These are phyloP conservation scores for Arachnomyces sp. DNA, from an alignment of 2,329 filamentous ascomycete species.

Conservation along the genomic window DNA sequence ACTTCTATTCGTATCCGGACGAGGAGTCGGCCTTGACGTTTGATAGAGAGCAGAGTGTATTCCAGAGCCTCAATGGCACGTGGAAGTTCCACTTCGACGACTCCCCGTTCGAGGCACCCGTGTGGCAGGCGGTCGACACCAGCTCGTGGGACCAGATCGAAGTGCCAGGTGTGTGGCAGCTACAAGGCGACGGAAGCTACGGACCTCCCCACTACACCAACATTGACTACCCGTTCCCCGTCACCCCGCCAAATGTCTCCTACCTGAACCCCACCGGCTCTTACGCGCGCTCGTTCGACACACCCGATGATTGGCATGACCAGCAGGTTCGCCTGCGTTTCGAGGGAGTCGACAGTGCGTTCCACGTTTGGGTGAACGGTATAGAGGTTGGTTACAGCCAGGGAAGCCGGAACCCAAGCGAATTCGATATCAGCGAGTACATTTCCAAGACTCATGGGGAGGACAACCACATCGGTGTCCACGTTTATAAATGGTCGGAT, in stretches of 20 bases:
- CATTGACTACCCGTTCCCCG: constrained; percentile 55
- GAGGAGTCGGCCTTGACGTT: constrained; percentile 42
- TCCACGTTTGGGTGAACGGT: constrained; percentile 61
- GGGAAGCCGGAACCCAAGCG: constrained; percentile 58
- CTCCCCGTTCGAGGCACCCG: constrained; percentile 38
- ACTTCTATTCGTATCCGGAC: constrained; percentile 47
- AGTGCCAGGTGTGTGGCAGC: constrained; percentile 62
- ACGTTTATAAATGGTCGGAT: constrained; percentile 64
- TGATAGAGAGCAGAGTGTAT: constrained; percentile 7
- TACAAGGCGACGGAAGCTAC: constrained; percentile 47
- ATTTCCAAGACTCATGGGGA: constrained; percentile 27
- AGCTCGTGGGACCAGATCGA: constrained; percentile 29
- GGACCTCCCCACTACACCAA: constrained; percentile 63
- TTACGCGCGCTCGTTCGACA: constrained; percentile 49
- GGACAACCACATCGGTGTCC: constrained; percentile 50
- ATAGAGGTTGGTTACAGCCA: constrained; percentile 59
- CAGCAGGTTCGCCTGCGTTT: constrained; percentile 59
- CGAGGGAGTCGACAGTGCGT: constrained; percentile 63
- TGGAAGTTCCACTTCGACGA: constrained; percentile 50
- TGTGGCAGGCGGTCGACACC: neutral
- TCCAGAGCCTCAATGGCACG: constrained; percentile 40
- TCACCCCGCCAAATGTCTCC: constrained; percentile 55
- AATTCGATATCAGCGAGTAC: constrained; percentile 56
- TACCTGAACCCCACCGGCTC: constrained; percentile 56
- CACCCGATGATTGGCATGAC: constrained; percentile 43